phyloP scores from a whole-genome alignment of 768 basidiomycete species.

The Tricholoma sp. region DNA sequence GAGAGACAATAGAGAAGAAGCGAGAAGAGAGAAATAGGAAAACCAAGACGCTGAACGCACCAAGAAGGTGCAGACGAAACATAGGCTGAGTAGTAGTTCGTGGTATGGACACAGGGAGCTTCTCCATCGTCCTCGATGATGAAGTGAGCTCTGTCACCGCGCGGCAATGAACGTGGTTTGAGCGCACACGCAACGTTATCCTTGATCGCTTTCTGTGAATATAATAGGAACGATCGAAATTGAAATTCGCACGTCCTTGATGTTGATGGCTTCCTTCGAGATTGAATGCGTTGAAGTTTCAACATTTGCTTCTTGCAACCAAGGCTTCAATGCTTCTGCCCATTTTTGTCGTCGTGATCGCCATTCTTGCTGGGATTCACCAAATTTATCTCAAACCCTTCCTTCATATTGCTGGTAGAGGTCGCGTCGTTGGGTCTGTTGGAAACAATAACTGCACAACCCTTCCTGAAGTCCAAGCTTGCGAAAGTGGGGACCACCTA shows the following conservation, averaged over 20 bases:
- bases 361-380: constrained; percentile 40
- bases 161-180: background rate
- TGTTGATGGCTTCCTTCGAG: background rate
- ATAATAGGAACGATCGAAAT: background rate
- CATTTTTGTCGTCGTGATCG: constrained; percentile 30
- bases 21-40: constrained; percentile 1
- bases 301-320: background rate
- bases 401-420: constrained; percentile 37
- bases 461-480: constrained; percentile 54
- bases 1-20: background rate
- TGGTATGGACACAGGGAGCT: background rate
- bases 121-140: background rate
- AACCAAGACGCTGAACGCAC: constrained; percentile 3
- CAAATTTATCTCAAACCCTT: constrained; percentile 42
- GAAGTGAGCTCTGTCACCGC: background rate
- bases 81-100: background rate
- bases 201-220: background rate
- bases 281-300: no score
- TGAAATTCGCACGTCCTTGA: background rate
- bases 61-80: background rate
- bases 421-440: constrained; percentile 37
- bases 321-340: constrained; percentile 17
- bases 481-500: constrained; percentile 50
- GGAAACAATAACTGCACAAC: constrained; percentile 46
- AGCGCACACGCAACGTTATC: background rate